Evolutionary conservation across 352 stramenopile genomes (phyloP), one percentile per base, ranked within the genome.

Genomic region (Pythium dissotocum): DNA sequence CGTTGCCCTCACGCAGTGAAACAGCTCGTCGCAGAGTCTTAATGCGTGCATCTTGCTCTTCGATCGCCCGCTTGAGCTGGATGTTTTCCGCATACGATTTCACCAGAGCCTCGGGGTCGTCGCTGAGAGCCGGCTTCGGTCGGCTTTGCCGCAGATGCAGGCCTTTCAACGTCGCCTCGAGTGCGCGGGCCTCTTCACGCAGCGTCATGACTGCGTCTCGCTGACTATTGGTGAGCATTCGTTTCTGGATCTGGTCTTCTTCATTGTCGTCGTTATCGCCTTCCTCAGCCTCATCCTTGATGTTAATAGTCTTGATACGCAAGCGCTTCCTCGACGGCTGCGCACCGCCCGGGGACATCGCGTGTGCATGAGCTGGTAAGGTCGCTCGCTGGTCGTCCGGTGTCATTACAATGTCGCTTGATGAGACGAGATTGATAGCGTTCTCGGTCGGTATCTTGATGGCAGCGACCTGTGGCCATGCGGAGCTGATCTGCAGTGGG

Each of bases 61-160:
- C 61, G 38, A 67, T 67, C 51, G 61, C 61, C 3, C 61, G 51
- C 28, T 67, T 67, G 36, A 67, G 52, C 52, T 67, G 61, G 40
- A 67, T 67, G 42, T 67, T 67, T 18, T 67, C 61, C 14, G 61
- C 40, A 38, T 67, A 67, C 35, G 61, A 67, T 38, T 67, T 67
- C 51, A 67, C 30, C 21, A 67, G 40, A 30, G 61, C 61, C n/a
- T 67, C 51, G 35, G 61, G 61, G 52, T 67, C 61, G 51, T 67
- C 61, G 52, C 53, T 67, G 35, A 56, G 51, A 7, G 52, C 51
- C 2, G 61, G 16, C 26, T 67, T 67, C 21, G 61, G 52, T 26
- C 61, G 51, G 51, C 51, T 67, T 42, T 67, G 51, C 10, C 61
- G 51, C 24, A 67, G 51, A 12, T 67, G 61, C 13, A 67, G 52